Evolutionary conservation across 192 early-diverging fungal species (phyloP), one percentile per base, ranked within the genome.

Genomic region (Backusella westeae): DNA sequence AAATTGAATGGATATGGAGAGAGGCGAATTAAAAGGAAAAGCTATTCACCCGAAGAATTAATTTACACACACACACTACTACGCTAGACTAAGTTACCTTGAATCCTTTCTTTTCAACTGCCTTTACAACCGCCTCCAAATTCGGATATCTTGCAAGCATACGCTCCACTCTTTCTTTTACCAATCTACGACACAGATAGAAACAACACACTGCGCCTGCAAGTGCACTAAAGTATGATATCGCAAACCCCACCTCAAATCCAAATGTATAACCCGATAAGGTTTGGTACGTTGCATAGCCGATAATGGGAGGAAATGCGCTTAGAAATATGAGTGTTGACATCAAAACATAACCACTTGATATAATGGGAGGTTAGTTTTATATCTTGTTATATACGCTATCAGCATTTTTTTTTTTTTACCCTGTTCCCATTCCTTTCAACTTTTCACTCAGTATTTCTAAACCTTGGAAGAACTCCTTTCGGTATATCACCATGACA

Each of bases 1-100:
- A 94, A 75, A 65, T 86, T 89, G 79, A 85, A 93, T 17, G 92
- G 92, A 78, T 94, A 94, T 8, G 92, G 92, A 8, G 91, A 91
- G 35, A 94, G 63, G 0, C 92, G 83, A 75, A 94, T 92, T 35
- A 94, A 69, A 0, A 90, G 80, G 46, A 91, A 78, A 7, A 93
- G 78, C 91, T 93, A 76, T 2, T 23, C 34, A 36, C n/a, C n/a
- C 4, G 52, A 32, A 41, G 49, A 19, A 29, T 21, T 23, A 78
- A n/a, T 41, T 15, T 46, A 35, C 26, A 41, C 36, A 38, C 14
- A 12, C 44, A 34, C 46, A n/a, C 19, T 59, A 67, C 6, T 12
- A 17, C 14, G 3, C 73, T 69, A 38, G 6, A 26, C 10, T 59
- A 21, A 7, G 70, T 66, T 87, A 88, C 89, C 77, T 87, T 87